Base-by-base conservation (phyloP, 108 stramenopile species). In the Aurantiochytrium sp. region DNA sequence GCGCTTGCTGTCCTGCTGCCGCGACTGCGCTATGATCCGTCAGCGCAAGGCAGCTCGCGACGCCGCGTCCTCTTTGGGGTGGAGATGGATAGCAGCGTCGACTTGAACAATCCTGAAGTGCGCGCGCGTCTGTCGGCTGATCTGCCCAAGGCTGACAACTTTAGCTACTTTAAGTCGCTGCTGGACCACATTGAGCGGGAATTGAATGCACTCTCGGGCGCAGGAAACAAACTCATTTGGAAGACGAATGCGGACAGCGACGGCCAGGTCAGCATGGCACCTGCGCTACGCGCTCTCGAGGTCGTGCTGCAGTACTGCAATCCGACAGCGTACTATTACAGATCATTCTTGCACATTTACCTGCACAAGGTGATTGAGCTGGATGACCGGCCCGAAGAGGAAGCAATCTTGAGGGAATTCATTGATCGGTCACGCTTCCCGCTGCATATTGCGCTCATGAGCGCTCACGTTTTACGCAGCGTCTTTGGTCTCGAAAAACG, bases 271-370 rank as follows among this genome's bases (percentile, higher is more conserved):
- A 53, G 6, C 6, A 47, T 83, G 76, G 18, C 23, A 6, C 76
- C 76, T 14, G n/a, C 49, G n/a, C 51, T 83, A 4, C 19, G n/a
- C n/a, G 76, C 76, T 45, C 28, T 83, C 23, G 51, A 83, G 76
- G 45, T 53, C n/a, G 76, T 83, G 8, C 51, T 83, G 45, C 76
- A 83, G 76, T 53, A 83, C 76, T 83, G 76, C 51, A 83, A 83
- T 45, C 76, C 76, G 45, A 83, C 76, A 12, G 76, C 76, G 6
- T 53, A 47, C 51, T 83, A n/a, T 53, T 83, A 53, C 51, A 10
- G 51, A 6, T 19, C 45, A 43, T 83, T 83, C 49, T 28, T 83
- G n/a, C 76, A 25, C 25, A 21, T 83, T 28, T 83, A 53, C 28
- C 49, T 83, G n/a, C 51, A 53, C n/a, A 53, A 47, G 4, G 76